Evolutionary conservation across 2,329 filamentous ascomycete species (phyloP).

Genomic region (Microcera coccophila): DNA sequence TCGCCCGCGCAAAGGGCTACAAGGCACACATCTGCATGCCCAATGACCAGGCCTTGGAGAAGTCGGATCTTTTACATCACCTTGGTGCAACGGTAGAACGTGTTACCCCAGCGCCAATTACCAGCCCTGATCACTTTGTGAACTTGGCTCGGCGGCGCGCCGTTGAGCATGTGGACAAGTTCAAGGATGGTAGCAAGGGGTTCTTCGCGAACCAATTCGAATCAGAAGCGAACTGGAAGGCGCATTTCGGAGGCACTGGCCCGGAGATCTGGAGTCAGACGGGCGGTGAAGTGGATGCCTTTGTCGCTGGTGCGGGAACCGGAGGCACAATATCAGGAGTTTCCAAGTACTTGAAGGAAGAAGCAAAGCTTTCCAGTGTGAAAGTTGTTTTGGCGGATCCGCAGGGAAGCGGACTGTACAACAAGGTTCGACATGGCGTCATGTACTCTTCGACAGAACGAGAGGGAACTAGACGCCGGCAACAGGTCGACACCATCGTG

Average conservation of each 20-base stretch:
- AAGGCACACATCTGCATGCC: constrained; percentile 97
- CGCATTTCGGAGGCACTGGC: constrained; percentile 78
- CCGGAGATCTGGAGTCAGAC: constrained; percentile 86
- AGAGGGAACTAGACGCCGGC: constrained; percentile 82
- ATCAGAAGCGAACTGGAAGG: constrained; percentile 79
- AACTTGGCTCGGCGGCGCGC: constrained; percentile 81
- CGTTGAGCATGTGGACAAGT: constrained; percentile 61
- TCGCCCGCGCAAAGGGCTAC: constrained; percentile 86
- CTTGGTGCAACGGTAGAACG: constrained; percentile 91
- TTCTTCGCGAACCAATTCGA: constrained; percentile 98
- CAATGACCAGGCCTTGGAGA: constrained; percentile 82
- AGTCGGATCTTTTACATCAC: constrained; percentile 81
- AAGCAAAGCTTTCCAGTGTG: constrained; percentile 53
- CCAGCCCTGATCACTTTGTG: constrained; percentile 91
- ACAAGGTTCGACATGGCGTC: constrained; percentile 86
- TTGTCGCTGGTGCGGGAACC: constrained; percentile 89
- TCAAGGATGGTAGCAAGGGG: constrained; percentile 62
- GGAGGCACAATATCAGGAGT: constrained; percentile 91
- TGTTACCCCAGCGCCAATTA: constrained; percentile 85
- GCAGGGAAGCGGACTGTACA: constrained; percentile 88
- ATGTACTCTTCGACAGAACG: constrained; percentile 89
- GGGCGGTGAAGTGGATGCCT: constrained; percentile 71
- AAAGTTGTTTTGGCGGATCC: constrained; percentile 85
- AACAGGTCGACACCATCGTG: constrained; percentile 93
- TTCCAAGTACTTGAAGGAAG: constrained; percentile 74